Evolutionary conservation across 1,139 yeast genomes (phyloP).

Genomic region (Diutina catenulata): DNA sequence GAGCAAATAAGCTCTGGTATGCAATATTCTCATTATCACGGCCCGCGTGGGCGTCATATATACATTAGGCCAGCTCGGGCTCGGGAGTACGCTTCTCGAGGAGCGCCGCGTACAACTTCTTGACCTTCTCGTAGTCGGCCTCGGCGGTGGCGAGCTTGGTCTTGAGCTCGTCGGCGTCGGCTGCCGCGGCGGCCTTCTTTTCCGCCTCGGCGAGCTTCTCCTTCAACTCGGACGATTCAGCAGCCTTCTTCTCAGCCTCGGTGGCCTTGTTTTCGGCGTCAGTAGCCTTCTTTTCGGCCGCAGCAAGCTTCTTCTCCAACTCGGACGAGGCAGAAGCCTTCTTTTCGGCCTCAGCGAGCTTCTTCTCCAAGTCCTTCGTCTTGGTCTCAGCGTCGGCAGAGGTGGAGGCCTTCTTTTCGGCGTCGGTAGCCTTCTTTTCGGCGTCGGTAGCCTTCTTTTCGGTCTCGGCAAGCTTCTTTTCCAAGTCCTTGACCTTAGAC

Average conservation of each 20-base stretch:
- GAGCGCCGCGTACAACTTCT: neutral
- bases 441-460: neutral
- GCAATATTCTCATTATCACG: no score
- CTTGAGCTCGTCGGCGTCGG: constrained; percentile 1
- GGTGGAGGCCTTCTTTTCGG: neutral
- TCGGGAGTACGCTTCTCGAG: neutral
- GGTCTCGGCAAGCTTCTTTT: neutral
- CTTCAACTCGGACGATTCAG: neutral
- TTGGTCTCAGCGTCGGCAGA: no score
- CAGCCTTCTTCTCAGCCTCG: neutral
- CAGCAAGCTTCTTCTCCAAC: neutral
- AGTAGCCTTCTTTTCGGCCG: neutral
- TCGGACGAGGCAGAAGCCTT: neutral
- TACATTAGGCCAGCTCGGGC: no score
- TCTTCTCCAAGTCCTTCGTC: no score
- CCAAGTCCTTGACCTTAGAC: neutral
- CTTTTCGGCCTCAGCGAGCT: neutral
- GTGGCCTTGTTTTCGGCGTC: neutral
- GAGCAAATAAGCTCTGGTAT: no score
- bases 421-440: neutral
- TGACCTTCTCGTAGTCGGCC: neutral
- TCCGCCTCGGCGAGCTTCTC: neutral
- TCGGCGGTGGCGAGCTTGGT: neutral
- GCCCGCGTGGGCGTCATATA: no score
- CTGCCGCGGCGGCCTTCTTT: neutral